Evolutionary conservation across 2,329 filamentous ascomycete genomes (phyloP).

Genomic region (Aspergillus cejpii): DNA sequence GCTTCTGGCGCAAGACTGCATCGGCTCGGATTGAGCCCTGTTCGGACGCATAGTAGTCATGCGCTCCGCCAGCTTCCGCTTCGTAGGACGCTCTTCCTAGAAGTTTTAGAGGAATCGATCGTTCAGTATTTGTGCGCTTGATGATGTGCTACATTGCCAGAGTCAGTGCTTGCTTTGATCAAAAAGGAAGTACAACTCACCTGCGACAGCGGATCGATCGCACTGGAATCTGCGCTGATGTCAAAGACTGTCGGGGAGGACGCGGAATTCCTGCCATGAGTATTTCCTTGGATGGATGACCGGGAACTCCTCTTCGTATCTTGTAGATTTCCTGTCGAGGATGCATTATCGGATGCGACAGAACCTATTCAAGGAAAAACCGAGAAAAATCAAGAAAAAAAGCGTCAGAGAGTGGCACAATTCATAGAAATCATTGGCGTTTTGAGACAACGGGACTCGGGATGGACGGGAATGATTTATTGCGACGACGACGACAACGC

Average conservation of each 20-base stretch:
- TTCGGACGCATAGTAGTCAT: slow-evolving; percentile 26
- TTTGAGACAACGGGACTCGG: slow-evolving; percentile 1
- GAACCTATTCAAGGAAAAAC: slow-evolving; percentile 18
- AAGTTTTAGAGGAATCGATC: slow-evolving; percentile 46
- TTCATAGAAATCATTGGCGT: slow-evolving; percentile 4
- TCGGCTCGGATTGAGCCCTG: slow-evolving; percentile 28
- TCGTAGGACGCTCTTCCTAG: slow-evolving; percentile 39
- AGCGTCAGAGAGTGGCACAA: background rate
- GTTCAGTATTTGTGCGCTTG: slow-evolving; percentile 60
- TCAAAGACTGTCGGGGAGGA: slow-evolving; percentile 23
- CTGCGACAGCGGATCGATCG: slow-evolving; percentile 62
- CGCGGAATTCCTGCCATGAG: slow-evolving; percentile 22
- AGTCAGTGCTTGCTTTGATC: slow-evolving; percentile 1
- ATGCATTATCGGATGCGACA: slow-evolving; percentile 25
- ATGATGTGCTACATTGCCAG: slow-evolving; percentile 51
- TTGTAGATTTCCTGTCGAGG: slow-evolving; percentile 26
- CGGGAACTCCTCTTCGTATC: slow-evolving; percentile 23
- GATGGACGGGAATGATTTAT: slow-evolving; percentile 6
- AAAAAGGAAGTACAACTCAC: slow-evolving; percentile 34
- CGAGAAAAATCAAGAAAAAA: slow-evolving; percentile 5
- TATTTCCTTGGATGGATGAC: slow-evolving; percentile 15
- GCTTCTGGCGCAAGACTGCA: slow-evolving; percentile 28
- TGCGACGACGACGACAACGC: background rate
- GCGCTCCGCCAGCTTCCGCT: slow-evolving; percentile 35
- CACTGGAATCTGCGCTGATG: slow-evolving; percentile 35